A percentile compares a stretch with the other conserved stretches of the same genome.
These are phyloP conservation scores for Mesembryanthemum crystallinum DNA, from an alignment of 148 eudicot species.

Conservation along the genomic window DNA sequence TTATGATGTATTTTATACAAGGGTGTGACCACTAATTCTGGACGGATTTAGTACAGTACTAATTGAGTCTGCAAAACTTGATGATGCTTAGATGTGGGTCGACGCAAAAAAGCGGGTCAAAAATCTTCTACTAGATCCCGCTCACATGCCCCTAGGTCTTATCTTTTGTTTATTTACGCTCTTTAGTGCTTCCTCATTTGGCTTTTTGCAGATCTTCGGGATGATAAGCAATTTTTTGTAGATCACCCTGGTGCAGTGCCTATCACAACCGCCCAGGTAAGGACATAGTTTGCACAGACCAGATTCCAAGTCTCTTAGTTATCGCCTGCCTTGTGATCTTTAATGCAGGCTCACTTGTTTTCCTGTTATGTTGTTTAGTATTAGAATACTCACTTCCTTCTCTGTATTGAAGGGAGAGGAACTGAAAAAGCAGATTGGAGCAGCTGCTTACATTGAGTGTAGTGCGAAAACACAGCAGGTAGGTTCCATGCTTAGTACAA, in stretches of 20 bases:
- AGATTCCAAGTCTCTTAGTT: background rate
- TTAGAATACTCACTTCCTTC: conserved; percentile 3
- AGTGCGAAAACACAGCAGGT: conserved; percentile 96
- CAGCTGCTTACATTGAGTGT: conserved; percentile 73
- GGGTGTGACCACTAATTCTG: too few species aligned
- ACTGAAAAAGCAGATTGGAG: conserved; percentile 72
- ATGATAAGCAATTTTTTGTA: conserved; percentile 64
- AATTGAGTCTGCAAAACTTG: too few species aligned
- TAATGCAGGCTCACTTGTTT: background rate
- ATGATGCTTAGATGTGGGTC: too few species aligned
- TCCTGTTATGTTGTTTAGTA: background rate
- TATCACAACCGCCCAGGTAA: conserved; percentile 73
- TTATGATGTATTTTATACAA: too few species aligned
- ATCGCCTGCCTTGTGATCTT: conserved; percentile 3
- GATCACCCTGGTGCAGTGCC: conserved; percentile 90
- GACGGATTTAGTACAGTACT: too few species aligned
- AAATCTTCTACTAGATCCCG: background rate
- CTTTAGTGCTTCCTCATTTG: background rate
- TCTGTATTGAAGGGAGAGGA: conserved; percentile 67
- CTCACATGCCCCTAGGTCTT: background rate
- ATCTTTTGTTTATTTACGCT: background rate
- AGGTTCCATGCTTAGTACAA: background rate
- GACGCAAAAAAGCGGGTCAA: background rate
- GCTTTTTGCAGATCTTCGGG: conserved; percentile 67
- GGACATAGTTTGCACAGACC: background rate